Evolutionary conservation across 2,329 filamentous ascomycete species (phyloP), one percentile per base, ranked within the genome.

Genomic region (Remersonia thermophila): DNA sequence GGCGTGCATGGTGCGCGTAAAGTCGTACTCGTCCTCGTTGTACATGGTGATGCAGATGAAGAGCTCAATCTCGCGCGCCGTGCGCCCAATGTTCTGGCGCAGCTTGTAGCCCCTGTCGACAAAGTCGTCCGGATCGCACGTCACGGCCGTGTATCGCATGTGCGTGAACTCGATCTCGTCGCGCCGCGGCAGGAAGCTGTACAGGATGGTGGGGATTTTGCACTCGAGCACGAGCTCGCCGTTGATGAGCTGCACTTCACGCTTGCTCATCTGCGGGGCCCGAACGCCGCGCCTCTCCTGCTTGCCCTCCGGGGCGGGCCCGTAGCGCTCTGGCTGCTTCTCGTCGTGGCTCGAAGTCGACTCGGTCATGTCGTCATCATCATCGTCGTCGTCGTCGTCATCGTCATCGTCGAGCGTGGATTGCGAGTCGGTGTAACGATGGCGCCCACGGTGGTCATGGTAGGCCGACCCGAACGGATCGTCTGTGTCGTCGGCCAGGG

Each of bases 21-120:
- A 98, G 54, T 86, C 77, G 50, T 94, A 84, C 55, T 96, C 91
- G 59, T 95, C 83, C 61, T 98, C 91, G 59, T 98, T 98, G 66
- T 95, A 96, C 91, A 96, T 96, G 50, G 91, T 98, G 43, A 98
- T 69, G 55, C 87, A 94, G 51, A 98, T 93, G 56, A 96, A 91
- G 7, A 98, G 65, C 59, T 98, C 91, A 0, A 89, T 96, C 58
- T 96, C 87, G 44, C 91, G 77, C 18, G 78, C 67, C 1, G 83
- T 93, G 39, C 66, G 72, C 31, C 86, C 86, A 42, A 95, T 85
- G 53, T 83, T 84, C 59, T 96, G 91, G 36, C 91, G 81, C 51
- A 98, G 64, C 54, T 93, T 91, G 65, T 95, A 98, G 1, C 87
- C 89, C 43, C 80, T 75, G 7, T 79, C 71, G 3, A 86, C 82